Evolutionary conservation across 2,329 filamentous ascomycete species (phyloP).

Genomic region (Colletotrichum sojae): DNA sequence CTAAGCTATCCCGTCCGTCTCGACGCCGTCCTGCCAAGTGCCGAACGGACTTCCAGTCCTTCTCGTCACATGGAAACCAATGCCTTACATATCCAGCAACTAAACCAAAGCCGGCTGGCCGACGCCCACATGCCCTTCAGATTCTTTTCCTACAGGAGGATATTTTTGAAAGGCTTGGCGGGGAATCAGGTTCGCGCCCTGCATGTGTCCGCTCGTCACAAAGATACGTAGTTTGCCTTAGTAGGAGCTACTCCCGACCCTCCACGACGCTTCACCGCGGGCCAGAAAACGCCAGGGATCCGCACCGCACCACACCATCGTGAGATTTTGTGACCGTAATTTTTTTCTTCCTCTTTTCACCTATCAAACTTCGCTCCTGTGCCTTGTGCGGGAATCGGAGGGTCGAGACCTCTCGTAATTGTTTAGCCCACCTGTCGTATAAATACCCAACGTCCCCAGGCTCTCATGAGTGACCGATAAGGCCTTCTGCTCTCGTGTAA

Average conservation of each 20-base stretch:
- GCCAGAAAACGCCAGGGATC: constrained; percentile 14
- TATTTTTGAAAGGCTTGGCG: background rate
- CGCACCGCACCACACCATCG: constrained; percentile 21
- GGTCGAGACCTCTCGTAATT: background rate
- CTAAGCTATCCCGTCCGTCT: too few relatives aligned
- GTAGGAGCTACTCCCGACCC: background rate
- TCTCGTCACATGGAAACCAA: too few relatives aligned
- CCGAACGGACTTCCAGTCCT: too few relatives aligned
- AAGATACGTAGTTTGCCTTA: too few relatives aligned
- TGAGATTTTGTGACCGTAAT: constrained; percentile 10
- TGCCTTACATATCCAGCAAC: background rate
- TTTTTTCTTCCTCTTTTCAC: background rate
- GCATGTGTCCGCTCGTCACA: background rate
- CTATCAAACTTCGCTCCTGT: background rate
- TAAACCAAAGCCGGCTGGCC: constrained; percentile 11
- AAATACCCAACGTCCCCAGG: too few relatives aligned
- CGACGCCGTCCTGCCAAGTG: too few relatives aligned
- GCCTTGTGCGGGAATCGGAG: background rate
- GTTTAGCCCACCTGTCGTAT: background rate
- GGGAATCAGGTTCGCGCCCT: constrained; percentile 10
- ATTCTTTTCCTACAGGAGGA: background rate
- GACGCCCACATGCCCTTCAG: background rate
- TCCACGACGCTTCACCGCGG: background rate
- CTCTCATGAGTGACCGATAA: too few relatives aligned
- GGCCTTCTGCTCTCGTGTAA: background rate